These are phyloP conservation scores for Verticillium isaacii DNA, from an alignment of 2,329 filamentous ascomycete species.

Conservation along the genomic window DNA sequence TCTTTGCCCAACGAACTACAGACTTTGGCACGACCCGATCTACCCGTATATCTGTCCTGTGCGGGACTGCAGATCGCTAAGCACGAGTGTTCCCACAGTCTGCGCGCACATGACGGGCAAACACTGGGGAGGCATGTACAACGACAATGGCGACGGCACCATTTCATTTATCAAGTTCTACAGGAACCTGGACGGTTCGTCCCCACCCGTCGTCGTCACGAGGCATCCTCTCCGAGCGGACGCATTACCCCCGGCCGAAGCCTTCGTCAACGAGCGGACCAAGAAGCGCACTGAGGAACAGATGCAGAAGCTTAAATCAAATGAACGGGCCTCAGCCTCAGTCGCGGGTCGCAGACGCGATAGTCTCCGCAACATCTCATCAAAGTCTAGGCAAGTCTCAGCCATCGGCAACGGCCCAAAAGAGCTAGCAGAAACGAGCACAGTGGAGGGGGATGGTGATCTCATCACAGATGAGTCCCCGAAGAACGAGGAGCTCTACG, in stretches of 20 bases:
- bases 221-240: constrained; percentile 12
- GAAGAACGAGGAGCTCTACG: background rate
- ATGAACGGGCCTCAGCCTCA: background rate
- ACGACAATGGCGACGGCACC: constrained; percentile 37
- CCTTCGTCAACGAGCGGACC: background rate
- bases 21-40: constrained; percentile 14
- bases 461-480: background rate
- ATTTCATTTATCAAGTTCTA: constrained; percentile 21
- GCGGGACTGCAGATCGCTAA: constrained; percentile 26
- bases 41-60: constrained; percentile 30
- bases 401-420: background rate
- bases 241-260: constrained; percentile 15
- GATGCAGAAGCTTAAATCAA: background rate
- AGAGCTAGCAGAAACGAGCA: background rate
- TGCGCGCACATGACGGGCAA: constrained; percentile 14
- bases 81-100: constrained; percentile 13
- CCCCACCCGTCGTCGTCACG: constrained; percentile 18
- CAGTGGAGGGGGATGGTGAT: background rate
- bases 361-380: background rate
- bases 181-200: background rate
- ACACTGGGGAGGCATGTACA: constrained; percentile 16
- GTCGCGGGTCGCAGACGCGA: too few relatives aligned
- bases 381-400: background rate
- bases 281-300: background rate
- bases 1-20: constrained; percentile 27